Evolutionary conservation across 495 filamentous ascomycete genomes (phyloP), one percentile per base, ranked within the genome.

Genomic region (Immersiella caudata): DNA sequence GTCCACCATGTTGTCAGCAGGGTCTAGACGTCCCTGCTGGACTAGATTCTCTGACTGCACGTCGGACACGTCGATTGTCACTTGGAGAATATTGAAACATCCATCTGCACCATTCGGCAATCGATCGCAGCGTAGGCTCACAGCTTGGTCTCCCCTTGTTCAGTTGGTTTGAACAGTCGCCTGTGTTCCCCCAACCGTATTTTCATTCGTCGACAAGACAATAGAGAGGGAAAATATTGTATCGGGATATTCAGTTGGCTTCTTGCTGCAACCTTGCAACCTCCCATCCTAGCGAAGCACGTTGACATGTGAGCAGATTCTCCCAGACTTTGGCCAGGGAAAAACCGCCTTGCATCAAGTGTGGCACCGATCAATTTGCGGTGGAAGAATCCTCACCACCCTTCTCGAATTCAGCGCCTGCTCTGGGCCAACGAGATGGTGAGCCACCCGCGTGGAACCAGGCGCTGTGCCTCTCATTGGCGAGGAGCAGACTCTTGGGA

Each of bases 381-480:
- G 33, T 36, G 11, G 40, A 46, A 46, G 14, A 6, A 46, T 46
- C 40, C 40, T 46, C 11, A 46, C 40, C 40, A 46, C 40, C 40
- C 16, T 46, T 46, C 40, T 18, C 2, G 40, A 26, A 26, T 55
- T 26, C 21, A 26, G 52, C 52, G 52, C 7, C 52, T 24, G 52
- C 20, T 55, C 24, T 55, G 52, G 59, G 59, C 59, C 59, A 62
- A 62, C 59, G 22, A 50, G 33, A 40, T 35, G 29, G 16, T 35
- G 29, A n/a, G 16, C 59, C 59, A 49, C 20, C 33, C 20, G n/a
- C 20, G 22, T 22, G 59, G 59, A 49, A 24, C 33, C n/a, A 12
- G 20, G 22, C 5, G 36, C 36, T 24, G 36, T 27, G 6, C 18
- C 59, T 40, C 35, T 35, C 21, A 62, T 62, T 62, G 59, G 59